Base-by-base conservation (phyloP, 768 basidiomycete genomes). In the Boletus barrowsii region DNA sequence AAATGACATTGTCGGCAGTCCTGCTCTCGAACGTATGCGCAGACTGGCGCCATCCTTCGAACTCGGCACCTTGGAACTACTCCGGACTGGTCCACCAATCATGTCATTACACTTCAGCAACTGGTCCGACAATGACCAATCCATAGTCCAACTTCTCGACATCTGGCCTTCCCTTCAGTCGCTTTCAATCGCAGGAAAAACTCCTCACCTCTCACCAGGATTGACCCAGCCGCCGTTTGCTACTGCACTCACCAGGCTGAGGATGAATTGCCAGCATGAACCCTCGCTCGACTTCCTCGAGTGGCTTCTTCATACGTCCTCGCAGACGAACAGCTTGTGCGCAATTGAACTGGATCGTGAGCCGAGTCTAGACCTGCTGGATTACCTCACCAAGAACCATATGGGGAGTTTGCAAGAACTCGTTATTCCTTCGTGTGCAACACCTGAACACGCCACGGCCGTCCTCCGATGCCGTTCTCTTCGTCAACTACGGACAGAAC, bases 221-320 rank as follows among this genome's bases (percentile, higher is more conserved):
- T 67, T 73, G 30, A 69, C 62, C 6, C 63, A 62, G 29, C 68
- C 67, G 32, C 79, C 83, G 1, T 68, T 78, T 56, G 73, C 78
- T 5, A 75, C 75, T 60, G 68, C 76, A 13, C 75, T 87, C 26
- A 64, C 77, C 49, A 74, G 78, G 60, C 73, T 90, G 39, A 76
- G 79, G 54, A 75, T 87, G 70, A 86, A 87, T 69, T 83, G 84
- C 68, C 86, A 87, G 64, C 66, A 73, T n/a, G 69, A 80, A 8
- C 84, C 86, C 20, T 78, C 83, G 3, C 64, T 80, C 43, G 83
- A 85, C 35, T 84, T 88, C 68, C 70, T 87, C 60, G 73, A 78
- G 36, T 88, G 87, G 88, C 80, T 90, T 52, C 81, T 88, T 24
- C 78, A 81, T 61, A 75, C 80, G 53, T 85, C 86, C 33, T 59